Percentiles rank a stretch among this genome's conserved stretches.
phyloP scores from a whole-genome alignment of 129 eudicot genomes.

The Kitagawia praeruptora region DNA sequence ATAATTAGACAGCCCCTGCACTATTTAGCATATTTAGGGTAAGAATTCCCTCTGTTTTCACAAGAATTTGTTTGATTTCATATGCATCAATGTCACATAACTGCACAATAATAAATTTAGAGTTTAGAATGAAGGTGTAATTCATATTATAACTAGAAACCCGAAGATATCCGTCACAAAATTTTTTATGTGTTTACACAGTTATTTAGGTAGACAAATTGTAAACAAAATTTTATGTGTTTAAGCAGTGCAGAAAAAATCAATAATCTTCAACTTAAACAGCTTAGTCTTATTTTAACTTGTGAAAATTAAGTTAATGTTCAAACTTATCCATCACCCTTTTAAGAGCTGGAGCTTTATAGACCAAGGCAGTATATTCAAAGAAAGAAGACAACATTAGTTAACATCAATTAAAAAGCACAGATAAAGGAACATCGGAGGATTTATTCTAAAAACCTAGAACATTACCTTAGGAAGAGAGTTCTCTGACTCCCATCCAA shows the following conservation, averaged over 20 bases:
- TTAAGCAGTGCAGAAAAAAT: neutral
- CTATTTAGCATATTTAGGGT: neutral
- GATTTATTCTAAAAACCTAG: neutral
- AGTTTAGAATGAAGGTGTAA: too few relatives aligned
- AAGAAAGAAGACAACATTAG: too few relatives aligned
- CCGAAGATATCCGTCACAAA: too few relatives aligned
- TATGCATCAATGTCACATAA: neutral
- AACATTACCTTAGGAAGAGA: constrained; percentile 52
- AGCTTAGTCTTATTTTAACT: neutral
- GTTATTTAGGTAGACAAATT: neutral
- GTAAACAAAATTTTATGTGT: neutral
- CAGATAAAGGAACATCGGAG: neutral
- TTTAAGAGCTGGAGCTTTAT: neutral
- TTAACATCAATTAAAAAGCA: neutral
- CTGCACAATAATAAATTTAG: too few relatives aligned
- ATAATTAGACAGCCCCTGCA: neutral
- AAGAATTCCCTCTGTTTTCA: neutral
- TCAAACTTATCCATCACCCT: neutral
- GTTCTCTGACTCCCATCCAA: constrained; percentile 70
- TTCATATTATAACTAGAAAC: too few relatives aligned
- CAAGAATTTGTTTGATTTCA: neutral
- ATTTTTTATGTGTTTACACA: neutral
- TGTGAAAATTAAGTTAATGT: neutral
- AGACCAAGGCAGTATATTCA: too few relatives aligned
- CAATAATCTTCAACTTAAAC: neutral